Base-by-base conservation (phyloP, 2,329 filamentous ascomycete genomes). In the Cercospora janseana region DNA sequence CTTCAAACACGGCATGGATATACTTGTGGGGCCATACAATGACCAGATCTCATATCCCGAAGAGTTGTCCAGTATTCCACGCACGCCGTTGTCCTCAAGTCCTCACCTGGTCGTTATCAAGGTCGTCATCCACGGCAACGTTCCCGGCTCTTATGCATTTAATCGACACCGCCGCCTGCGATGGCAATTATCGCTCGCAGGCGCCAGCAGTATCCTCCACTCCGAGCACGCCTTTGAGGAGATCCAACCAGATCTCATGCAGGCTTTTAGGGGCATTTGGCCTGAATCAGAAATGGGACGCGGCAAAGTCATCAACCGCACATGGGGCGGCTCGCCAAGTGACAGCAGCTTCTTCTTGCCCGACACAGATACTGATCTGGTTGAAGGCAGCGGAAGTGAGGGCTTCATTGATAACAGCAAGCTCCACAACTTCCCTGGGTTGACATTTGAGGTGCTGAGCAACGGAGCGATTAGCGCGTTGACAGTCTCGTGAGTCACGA, bases 121-220 rank as follows among this genome's bases (percentile, higher is more conserved):
- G 66, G 69, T 98, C n/a, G 82, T 97, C 13, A 77, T 98, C 2
- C 93, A 98, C 68, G 89, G 87, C 34, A 98, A 98, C 63, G 83
- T 97, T 2, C 93, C 93, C 1, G 93, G 93, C 0, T 95, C 90
- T 1, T 97, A 96, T 67, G 88, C 92, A 8, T 98, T 98, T 73
- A 97, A 98, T 70, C 82, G 93, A 4, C 90, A 97, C 68, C 84
- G 92, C 13, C 82, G 93, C 54, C 89, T 88, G 61, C 82, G 91
- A 31, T 98, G 93, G 93, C 82, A 84, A 44, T 71, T 80, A 31
- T 67, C 72, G n/a, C 51, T 66, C 4, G 66, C 74, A 66, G 70
- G 24, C 58, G 74, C 4, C 66, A 70, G 7, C 66, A 73, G 54
- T 8, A 69, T 75, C 5, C 70, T 88, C 43, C 82, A 79, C 55